These are phyloP conservation scores for Lasiodiplodia hormozganensis DNA, from an alignment of 2,329 filamentous ascomycete genomes.

Conservation along the genomic window DNA sequence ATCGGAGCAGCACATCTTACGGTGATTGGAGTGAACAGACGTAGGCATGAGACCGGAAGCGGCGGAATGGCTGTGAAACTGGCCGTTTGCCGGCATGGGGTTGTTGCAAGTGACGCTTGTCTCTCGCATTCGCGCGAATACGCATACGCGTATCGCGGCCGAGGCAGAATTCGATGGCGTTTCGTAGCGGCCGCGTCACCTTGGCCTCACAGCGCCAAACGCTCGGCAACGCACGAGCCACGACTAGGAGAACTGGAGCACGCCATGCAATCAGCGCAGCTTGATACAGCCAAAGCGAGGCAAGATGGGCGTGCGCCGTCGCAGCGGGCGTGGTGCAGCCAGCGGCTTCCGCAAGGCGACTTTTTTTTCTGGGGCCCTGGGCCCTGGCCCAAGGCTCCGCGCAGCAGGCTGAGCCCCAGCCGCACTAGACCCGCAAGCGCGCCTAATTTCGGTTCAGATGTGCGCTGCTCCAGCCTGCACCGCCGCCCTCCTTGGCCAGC, in stretches of 20 bases:
- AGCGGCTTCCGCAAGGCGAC: not conserved
- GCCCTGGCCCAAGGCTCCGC: slow-evolving; percentile 14
- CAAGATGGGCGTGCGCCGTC: not conserved
- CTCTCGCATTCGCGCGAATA: slow-evolving; percentile 13
- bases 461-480: slow-evolving; percentile 26
- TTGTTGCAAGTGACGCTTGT: not conserved
- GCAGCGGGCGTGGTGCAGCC: slow-evolving; percentile 3
- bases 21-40: not conserved
- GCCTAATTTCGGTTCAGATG: slow-evolving; percentile 26
- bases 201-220: slow-evolving; percentile 11
- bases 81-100: slow-evolving; percentile 6
- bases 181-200: slow-evolving; percentile 16
- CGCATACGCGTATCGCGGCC: slow-evolving; percentile 13
- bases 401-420: slow-evolving; percentile 12
- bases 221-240: slow-evolving; percentile 8
- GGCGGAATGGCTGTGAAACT: not conserved
- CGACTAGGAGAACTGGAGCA: slow-evolving; percentile 4
- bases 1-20: not conserved
- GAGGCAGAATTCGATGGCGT: slow-evolving; percentile 1
- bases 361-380: slow-evolving; percentile 1
- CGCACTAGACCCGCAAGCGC: slow-evolving; percentile 24
- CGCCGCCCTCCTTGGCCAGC: slow-evolving; percentile 28
- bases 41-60: not conserved
- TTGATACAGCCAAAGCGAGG: not conserved
- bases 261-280: not conserved